A percentile compares a stretch with the other conserved stretches of the same genome.
These are phyloP conservation scores for Giardia duodenalis DNA, from an alignment of 208 protist species.

Conservation along the genomic window DNA sequence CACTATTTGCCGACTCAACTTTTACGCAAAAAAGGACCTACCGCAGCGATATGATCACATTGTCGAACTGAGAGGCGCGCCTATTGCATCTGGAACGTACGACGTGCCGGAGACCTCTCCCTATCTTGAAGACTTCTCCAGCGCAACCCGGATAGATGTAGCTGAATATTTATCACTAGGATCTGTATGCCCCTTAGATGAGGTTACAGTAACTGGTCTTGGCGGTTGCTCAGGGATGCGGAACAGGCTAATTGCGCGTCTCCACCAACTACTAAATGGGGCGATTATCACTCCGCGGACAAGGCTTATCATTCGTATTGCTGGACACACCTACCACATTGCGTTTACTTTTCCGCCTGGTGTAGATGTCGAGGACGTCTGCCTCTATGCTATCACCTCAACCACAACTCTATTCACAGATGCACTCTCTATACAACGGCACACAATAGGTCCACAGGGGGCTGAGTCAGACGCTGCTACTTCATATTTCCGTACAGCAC, in stretches of 20 bases:
- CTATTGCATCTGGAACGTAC: background rate
- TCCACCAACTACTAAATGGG: background rate
- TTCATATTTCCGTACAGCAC: too few relatives aligned
- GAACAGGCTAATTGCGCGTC: background rate
- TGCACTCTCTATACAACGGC: too few relatives aligned
- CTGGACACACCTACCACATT: background rate
- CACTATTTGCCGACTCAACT: background rate
- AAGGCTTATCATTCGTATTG: background rate
- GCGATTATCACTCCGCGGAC: background rate
- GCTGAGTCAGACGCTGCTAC: too few relatives aligned
- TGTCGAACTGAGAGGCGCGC: background rate
- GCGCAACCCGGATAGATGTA: background rate
- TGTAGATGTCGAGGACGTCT: too few relatives aligned
- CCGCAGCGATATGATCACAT: background rate
- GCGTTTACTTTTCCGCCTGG: background rate
- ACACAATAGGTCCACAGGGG: too few relatives aligned
- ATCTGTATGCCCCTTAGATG: background rate
- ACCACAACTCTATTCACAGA: too few relatives aligned
- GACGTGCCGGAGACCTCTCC: background rate
- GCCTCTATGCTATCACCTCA: too few relatives aligned
- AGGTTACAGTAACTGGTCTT: background rate
- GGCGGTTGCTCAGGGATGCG: background rate
- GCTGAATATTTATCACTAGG: background rate
- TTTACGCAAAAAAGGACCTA: background rate
- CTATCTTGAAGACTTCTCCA: background rate